A percentile compares a stretch with the other conserved stretches of the same genome.
Conservation (phyloP, 129 eudicot species). For the Chrysanthemum lavandulifolium region DNA sequence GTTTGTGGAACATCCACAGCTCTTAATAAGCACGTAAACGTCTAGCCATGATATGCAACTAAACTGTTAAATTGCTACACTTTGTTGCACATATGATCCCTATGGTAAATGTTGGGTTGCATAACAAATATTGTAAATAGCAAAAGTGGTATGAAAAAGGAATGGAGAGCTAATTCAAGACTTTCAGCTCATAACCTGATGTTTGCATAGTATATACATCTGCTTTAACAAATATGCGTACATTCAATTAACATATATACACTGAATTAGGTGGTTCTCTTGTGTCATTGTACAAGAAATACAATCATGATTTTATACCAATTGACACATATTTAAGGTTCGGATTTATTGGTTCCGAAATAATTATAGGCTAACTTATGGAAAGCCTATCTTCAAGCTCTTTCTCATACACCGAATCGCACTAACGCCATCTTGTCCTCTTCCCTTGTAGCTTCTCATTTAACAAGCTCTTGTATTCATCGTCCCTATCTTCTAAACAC, state of each 20-base stretch:
- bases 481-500: slow-evolving; percentile 75
- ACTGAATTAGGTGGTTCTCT: background rate
- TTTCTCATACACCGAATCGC: slow-evolving; percentile 47
- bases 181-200: no score
- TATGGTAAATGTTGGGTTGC: no score
- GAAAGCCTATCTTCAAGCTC: slow-evolving; percentile 60
- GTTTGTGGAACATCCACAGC: no score
- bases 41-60: no score
- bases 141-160: no score
- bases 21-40: no score
- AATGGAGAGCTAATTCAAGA: no score
- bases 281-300: slow-evolving; percentile 13
- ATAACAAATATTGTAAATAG: no score
- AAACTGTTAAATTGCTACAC: no score
- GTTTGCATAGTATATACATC: no score
- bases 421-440: slow-evolving; percentile 36
- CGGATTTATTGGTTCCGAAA: background rate
- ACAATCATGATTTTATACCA: slow-evolving; percentile 16
- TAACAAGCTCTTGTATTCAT: slow-evolving; percentile 66
- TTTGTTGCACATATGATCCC: no score
- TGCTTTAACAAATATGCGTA: background rate
- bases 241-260: slow-evolving; percentile 11
- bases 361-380: slow-evolving; percentile 34
- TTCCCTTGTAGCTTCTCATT: slow-evolving; percentile 61
- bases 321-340: slow-evolving; percentile 1